Evolutionary conservation across 345 rosid genomes (phyloP), one percentile per base, ranked within the genome.

Genomic region (Eutrema japonicum): DNA sequence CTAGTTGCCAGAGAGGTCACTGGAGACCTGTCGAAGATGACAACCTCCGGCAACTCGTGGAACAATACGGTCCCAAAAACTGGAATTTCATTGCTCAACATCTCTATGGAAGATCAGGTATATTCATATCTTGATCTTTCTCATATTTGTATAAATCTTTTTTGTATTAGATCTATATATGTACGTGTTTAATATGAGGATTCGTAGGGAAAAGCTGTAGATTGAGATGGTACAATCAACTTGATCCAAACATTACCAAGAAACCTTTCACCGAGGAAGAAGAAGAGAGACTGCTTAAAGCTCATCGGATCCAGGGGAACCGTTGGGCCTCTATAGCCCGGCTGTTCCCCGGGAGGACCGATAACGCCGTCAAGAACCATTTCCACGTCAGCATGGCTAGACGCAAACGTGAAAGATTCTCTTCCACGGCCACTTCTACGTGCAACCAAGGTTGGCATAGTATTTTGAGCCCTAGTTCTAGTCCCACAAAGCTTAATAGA

Each of bases 191-290:
- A 18, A 18, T 18, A 18, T 18, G 18, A 18, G 36, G 76, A 26
- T 57, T 38, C 27, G 33, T 68, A 87, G 89, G 92, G 66, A 87
- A 87, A 75, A 87, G 92, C 22, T 88, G 90, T 77, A 84, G 92
- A 78, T 80, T 88, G 82, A 88, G 92, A 68, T 88, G 92, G 92
- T 88, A 72, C 62, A 88, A 88, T 70, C 92, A 88, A 78, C 80
- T 88, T n/a, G 92, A 88, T 77, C 92, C 92, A 33, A 80, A 80
- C 46, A 88, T 88, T 83, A 88, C 85, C 54, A 75, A 82, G 68
- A 78, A 79, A 11, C 92, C 90, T 0, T 88, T 88, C 64, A 83
- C 88, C 4, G 86, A 85, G 59, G 87, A 85, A 50, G 92, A 85
- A 78, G 92, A 88, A 68, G 87, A 83, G 59, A 77, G 83, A 60